Conservation (phyloP, 2,329 filamentous ascomycete genomes). For the Calonectria henricotiae region DNA sequence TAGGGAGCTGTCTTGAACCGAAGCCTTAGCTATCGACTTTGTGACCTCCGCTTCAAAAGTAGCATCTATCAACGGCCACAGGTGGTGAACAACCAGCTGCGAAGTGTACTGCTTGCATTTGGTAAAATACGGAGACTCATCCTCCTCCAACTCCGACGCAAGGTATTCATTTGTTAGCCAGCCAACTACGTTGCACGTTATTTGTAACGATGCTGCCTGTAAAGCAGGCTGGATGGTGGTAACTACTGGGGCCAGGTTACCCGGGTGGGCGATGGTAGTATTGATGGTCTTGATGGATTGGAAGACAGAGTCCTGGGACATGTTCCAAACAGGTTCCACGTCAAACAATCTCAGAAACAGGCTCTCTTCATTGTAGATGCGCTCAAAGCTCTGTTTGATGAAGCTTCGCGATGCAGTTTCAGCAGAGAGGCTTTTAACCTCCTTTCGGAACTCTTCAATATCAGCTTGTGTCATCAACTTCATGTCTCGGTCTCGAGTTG, state of each 20-base stretch:
- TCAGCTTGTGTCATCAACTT: constrained; percentile 70
- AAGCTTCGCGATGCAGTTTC: constrained; percentile 73
- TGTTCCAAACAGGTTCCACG: constrained; percentile 70
- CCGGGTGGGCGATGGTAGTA: constrained; percentile 69
- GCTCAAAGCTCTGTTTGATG: constrained; percentile 74
- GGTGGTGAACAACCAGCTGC: constrained; percentile 70
- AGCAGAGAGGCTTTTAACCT: constrained; percentile 65
- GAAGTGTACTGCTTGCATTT: constrained; percentile 73
- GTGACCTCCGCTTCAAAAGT: constrained; percentile 71
- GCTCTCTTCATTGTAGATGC: constrained; percentile 70
- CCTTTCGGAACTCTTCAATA: constrained; percentile 69
- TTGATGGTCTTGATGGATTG: constrained; percentile 66
- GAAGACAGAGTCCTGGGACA: constrained; percentile 67
- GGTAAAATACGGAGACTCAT: constrained; percentile 68
- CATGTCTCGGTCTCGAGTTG: constrained; percentile 69
- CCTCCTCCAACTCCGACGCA: constrained; percentile 71
- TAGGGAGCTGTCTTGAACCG: constrained; percentile 65
- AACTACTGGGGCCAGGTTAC: constrained; percentile 70
- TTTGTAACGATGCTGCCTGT: constrained; percentile 65
- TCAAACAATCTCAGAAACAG: constrained; percentile 72
- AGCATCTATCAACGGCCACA: constrained; percentile 72
- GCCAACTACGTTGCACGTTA: constrained; percentile 70
- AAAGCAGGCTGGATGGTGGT: constrained; percentile 67
- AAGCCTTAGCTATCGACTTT: constrained; percentile 69
- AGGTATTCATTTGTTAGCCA: constrained; percentile 75